Evolutionary conservation across 495 filamentous ascomycete species (phyloP).

Genomic region (Tuber microsphaerosporum): DNA sequence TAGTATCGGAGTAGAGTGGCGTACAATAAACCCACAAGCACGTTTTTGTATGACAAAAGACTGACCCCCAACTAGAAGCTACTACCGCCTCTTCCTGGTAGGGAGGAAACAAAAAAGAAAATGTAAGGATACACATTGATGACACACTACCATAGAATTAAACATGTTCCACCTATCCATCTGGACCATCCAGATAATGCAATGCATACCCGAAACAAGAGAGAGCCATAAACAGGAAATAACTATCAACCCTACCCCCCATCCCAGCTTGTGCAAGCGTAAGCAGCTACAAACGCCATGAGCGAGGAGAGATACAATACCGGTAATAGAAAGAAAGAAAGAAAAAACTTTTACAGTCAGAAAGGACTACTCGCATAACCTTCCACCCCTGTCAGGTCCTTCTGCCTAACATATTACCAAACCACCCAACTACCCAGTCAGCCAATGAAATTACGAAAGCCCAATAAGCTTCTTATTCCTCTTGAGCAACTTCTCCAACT

Average conservation of each 20-base stretch:
- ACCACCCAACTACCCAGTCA: background rate
- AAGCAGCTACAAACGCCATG: background rate
- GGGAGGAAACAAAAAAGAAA: background rate
- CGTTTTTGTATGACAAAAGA: background rate
- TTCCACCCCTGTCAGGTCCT: background rate
- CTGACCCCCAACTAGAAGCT: background rate
- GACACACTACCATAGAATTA: background rate
- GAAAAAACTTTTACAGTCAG: background rate
- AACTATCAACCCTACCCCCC: background rate
- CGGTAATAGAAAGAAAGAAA: background rate
- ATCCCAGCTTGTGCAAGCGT: background rate
- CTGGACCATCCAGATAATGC: background rate
- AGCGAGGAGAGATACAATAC: background rate
- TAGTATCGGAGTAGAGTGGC: background rate
- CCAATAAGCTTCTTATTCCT: slow-evolving; percentile 51
- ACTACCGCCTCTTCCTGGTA: background rate
- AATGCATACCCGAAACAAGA: background rate
- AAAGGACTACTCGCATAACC: background rate
- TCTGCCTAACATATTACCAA: slow-evolving; percentile 8
- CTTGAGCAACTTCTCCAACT: slow-evolving; percentile 53
- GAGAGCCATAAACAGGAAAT: background rate
- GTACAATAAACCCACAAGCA: background rate
- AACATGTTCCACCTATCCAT: background rate
- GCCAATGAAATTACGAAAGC: slow-evolving; percentile 15
- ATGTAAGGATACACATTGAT: background rate